These are phyloP conservation scores for Colletotrichum sp. DNA, from an alignment of 2,329 filamentous ascomycete species.

Conservation along the genomic window DNA sequence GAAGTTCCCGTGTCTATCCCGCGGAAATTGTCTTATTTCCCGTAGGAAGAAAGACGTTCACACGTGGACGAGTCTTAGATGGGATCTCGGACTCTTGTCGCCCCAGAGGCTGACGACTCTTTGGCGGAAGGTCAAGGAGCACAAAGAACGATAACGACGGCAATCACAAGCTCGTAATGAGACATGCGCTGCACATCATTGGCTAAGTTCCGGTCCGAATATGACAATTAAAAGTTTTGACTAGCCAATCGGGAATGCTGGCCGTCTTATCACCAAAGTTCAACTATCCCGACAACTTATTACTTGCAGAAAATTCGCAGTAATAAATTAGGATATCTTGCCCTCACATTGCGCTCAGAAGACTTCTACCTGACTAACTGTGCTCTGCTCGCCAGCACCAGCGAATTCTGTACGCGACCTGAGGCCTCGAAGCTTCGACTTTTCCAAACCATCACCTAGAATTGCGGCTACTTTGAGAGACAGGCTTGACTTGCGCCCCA, in stretches of 20 bases:
- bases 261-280: fast-evolving
- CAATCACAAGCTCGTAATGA: not conserved
- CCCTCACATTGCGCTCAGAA: not conserved
- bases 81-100: not conserved
- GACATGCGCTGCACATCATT: not conserved
- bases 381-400: not conserved
- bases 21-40: not conserved
- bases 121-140: not conserved
- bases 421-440: slow-evolving; percentile 55
- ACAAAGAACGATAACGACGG: not conserved
- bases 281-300: not conserved
- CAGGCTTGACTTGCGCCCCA: slow-evolving; percentile 50
- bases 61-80: not conserved
- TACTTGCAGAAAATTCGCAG: not conserved
- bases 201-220: not conserved
- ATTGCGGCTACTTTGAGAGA: slow-evolving; percentile 42
- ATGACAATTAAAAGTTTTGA: fast-evolving
- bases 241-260: not conserved
- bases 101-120: not conserved
- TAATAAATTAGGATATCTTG: not conserved
- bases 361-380: not conserved
- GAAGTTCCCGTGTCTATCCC: not conserved
- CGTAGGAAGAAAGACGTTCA: not conserved
- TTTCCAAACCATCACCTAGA: slow-evolving; percentile 73
- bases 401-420: not conserved